Evolutionary conservation across 192 early-diverging fungal species (phyloP).

Genomic region (Dissophora globulifera): DNA sequence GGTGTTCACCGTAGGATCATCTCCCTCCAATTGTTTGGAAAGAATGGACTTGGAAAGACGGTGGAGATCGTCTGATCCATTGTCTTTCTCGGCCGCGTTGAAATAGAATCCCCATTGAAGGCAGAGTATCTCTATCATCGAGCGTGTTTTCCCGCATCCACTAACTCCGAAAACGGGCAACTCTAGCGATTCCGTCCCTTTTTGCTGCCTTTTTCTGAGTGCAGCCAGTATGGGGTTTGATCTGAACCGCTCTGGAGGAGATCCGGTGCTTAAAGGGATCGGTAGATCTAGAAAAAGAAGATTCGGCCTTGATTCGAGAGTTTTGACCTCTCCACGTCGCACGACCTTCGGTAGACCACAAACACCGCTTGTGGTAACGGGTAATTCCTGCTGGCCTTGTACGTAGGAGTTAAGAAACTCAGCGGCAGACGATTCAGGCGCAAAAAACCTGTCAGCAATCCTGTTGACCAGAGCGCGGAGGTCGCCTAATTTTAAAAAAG

Average conservation of each 20-base stretch:
- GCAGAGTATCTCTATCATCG: constrained; percentile 30
- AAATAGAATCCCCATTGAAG: constrained; percentile 36
- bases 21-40: constrained; percentile 1
- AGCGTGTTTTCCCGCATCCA: constrained; percentile 31
- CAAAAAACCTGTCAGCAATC: constrained; percentile 5
- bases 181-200: constrained; percentile 16
- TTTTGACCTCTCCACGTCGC: background rate
- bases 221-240: constrained; percentile 13
- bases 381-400: background rate
- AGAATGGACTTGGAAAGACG: background rate
- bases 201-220: constrained; percentile 11
- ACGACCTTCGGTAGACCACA: background rate
- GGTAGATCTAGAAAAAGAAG: constrained; percentile 31
- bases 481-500: too few relatives aligned
- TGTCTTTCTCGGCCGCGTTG: constrained; percentile 14
- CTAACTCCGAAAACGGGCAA: constrained; percentile 19
- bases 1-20: constrained; percentile 1
- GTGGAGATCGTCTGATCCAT: constrained; percentile 8
- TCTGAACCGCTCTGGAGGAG: constrained; percentile 14
- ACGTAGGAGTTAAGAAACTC: background rate
- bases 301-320: constrained; percentile 17
- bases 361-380: background rate
- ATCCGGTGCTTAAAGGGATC: constrained; percentile 3
- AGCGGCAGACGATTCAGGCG: background rate
- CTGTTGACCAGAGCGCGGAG: too few relatives aligned